Percentiles rank a stretch among this genome's conserved stretches.
Evolutionary conservation across 2,329 filamentous ascomycete genomes (phyloP).

Genomic region (Lachnellula subtilissima): DNA sequence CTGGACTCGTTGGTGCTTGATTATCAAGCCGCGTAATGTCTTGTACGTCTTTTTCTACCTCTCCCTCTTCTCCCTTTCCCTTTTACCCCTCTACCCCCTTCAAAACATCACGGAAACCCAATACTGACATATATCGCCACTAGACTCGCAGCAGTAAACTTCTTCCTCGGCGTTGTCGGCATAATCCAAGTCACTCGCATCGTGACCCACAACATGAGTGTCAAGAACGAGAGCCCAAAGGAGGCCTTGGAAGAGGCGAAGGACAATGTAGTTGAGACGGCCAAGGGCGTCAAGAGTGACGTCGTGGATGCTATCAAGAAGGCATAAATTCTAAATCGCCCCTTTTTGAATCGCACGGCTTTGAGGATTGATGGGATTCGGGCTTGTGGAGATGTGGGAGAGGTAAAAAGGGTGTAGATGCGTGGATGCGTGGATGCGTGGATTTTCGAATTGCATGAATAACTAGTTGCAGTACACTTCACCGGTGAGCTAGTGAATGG

Average conservation of each 20-base stretch:
- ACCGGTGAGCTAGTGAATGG: too few species aligned
- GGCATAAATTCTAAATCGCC: not conserved
- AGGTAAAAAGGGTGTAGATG: not conserved
- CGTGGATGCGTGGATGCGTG: too few species aligned
- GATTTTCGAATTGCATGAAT: too few species aligned
- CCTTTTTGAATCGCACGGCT: too few species aligned
- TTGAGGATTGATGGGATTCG: too few species aligned
- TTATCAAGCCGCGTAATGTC: conserved; percentile 91
- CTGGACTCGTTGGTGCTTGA: conserved; percentile 98
- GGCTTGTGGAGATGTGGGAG: not conserved
- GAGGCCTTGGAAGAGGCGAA: conserved; percentile 30
- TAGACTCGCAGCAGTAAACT: conserved; percentile 91
- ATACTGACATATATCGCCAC: not conserved
- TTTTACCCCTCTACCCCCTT: not conserved
- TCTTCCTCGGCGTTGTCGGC: conserved; percentile 90
- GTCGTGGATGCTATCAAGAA: conserved; percentile 34
- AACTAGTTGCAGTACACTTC: too few species aligned
- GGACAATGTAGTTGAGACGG: conserved; percentile 18
- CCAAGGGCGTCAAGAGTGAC: conserved; percentile 31
- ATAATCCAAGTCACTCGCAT: conserved; percentile 79
- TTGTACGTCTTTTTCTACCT: conserved; percentile 52
- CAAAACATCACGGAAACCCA: not conserved
- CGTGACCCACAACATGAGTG: conserved; percentile 54
- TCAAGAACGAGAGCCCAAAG: conserved; percentile 44
- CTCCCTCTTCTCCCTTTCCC: conserved; percentile 11